Conservation (phyloP, 2,329 filamentous ascomycete genomes). For the Seiridium cupressi region DNA sequence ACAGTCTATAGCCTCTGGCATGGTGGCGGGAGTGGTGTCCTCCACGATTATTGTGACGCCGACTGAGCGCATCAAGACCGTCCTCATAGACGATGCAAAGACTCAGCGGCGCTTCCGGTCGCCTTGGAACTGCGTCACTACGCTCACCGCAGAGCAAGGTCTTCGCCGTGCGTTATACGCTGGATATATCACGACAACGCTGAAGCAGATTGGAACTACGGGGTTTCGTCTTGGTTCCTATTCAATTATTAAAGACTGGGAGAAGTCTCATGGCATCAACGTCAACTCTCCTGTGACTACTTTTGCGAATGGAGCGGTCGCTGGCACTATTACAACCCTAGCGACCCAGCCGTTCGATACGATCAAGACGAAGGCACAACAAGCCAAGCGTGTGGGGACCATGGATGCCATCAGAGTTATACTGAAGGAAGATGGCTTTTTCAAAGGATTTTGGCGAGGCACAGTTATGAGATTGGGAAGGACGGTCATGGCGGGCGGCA, state of each 20-base stretch:
- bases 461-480: conserved; percentile 63
- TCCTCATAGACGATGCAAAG: conserved; percentile 57
- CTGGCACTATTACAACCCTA: conserved; percentile 39
- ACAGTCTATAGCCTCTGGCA: conserved; percentile 55
- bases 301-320: conserved; percentile 39
- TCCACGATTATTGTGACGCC: conserved; percentile 59
- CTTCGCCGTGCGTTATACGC: conserved; percentile 52
- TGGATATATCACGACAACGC: conserved; percentile 57
- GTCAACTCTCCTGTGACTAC: conserved; percentile 30
- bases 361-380: conserved; percentile 61
- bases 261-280: conserved; percentile 17
- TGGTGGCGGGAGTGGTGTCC: conserved; percentile 57
- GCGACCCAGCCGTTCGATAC: conserved; percentile 60
- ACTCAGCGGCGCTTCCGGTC: conserved; percentile 39
- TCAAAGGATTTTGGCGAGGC: conserved; percentile 58
- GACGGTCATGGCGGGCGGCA: conserved; percentile 46
- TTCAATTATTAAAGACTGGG: conserved; percentile 58
- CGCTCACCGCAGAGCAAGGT: conserved; percentile 51
- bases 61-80: conserved; percentile 63
- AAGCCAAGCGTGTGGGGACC: conserved; percentile 51
- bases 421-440: conserved; percentile 53
- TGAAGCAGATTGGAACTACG: conserved; percentile 62
- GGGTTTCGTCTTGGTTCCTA: conserved; percentile 63
- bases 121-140: conserved; percentile 46
- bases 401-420: conserved; percentile 52